A percentile compares a stretch with the other conserved stretches of the same genome.
These are phyloP conservation scores for Boletus rubescentipes DNA, from an alignment of 768 basidiomycete genomes.

Conservation along the genomic window DNA sequence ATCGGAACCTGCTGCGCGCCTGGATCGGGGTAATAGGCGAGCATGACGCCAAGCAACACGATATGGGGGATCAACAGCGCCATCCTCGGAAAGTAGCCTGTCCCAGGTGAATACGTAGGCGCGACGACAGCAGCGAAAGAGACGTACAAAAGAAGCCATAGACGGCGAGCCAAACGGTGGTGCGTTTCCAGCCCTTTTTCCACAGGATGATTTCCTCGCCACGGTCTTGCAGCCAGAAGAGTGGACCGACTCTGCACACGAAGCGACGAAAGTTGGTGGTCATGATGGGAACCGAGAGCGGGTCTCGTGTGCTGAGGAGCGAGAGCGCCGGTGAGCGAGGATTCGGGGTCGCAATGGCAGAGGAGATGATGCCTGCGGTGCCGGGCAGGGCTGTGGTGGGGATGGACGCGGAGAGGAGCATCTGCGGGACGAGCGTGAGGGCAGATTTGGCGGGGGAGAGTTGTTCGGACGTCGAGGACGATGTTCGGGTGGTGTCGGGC, in stretches of 20 bases:
- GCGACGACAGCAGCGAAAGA: background rate
- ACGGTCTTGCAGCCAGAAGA: slow-evolving; percentile 90
- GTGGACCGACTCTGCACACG: slow-evolving; percentile 67
- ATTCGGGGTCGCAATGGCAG: slow-evolving; percentile 23
- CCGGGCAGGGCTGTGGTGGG: slow-evolving; percentile 18
- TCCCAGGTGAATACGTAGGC: background rate
- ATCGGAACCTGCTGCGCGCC: slow-evolving; percentile 36
- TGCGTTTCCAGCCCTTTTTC: slow-evolving; percentile 73
- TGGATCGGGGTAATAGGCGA: slow-evolving; percentile 56
- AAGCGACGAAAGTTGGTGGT: slow-evolving; percentile 70
- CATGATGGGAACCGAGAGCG: slow-evolving; percentile 74
- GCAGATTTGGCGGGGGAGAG: slow-evolving; percentile 32
- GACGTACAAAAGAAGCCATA: slow-evolving; percentile 81
- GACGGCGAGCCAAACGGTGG: slow-evolving; percentile 68
- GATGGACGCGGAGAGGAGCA: slow-evolving; percentile 31
- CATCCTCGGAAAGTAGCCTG: slow-evolving; percentile 78
- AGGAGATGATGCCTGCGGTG: slow-evolving; percentile 10
- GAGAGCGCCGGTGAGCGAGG: slow-evolving; percentile 4
- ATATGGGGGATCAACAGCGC: slow-evolving; percentile 69
- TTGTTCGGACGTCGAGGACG: slow-evolving; percentile 15
- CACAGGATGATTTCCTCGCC: slow-evolving; percentile 84
- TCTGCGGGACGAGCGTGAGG: slow-evolving; percentile 39
- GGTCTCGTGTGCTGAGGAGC: slow-evolving; percentile 59
- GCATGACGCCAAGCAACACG: slow-evolving; percentile 59
- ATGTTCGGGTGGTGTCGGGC: slow-evolving; percentile 18